Evolutionary conservation across 768 basidiomycete genomes (phyloP), one percentile per base, ranked within the genome.

Genomic region (Trametes coccinea): DNA sequence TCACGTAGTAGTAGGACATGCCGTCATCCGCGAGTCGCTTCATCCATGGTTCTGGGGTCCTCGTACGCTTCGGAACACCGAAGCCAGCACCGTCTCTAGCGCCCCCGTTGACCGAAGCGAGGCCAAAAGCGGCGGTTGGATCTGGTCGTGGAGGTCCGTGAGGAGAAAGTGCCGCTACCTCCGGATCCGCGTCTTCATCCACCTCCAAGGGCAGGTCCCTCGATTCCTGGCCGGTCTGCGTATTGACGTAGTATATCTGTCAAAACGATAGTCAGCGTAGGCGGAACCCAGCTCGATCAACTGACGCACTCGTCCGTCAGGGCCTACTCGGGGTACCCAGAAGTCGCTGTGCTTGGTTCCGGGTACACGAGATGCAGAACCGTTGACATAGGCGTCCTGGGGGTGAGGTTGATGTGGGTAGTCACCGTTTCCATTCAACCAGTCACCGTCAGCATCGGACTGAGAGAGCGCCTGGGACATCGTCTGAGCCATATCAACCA

Each of bases 221-320:
- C 30, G 93, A 87, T 44, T 85, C 85, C 72, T 92, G 83, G 34
- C 91, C 91, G 5, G 91, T 93, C 66, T 90, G 84, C 2, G 92
- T 93, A 70, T 98, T 99, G 64, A 93, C 83, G 76, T 98, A 99
- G 79, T 88, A 95, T 72, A 99, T 94, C 95, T 97, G 34, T 34
- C 45, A 31, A 39, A 22, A 27, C n/a, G 37, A 10, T 8, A 44
- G 17, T 59, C 31, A 66, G 59, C 27, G 8, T 8, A 41, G 17
- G 5, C 27, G 10, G 9, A 30, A 31, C 44, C 14, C 43, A 2
- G 50, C 46, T 22, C 40, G 50, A 6, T 27, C 60, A 14, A 60
- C 55, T 57, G 40, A 74, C 86, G 71, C 70, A 91, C 94, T 83
- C 92, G 92, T 53, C 93, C 92, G 67, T 91, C 86, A 46, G 81